Percentiles rank a stretch among this genome's conserved stretches.
phyloP scores from a whole-genome alignment of 176 grass and related monocot genomes.

The Oryza australiensis region DNA sequence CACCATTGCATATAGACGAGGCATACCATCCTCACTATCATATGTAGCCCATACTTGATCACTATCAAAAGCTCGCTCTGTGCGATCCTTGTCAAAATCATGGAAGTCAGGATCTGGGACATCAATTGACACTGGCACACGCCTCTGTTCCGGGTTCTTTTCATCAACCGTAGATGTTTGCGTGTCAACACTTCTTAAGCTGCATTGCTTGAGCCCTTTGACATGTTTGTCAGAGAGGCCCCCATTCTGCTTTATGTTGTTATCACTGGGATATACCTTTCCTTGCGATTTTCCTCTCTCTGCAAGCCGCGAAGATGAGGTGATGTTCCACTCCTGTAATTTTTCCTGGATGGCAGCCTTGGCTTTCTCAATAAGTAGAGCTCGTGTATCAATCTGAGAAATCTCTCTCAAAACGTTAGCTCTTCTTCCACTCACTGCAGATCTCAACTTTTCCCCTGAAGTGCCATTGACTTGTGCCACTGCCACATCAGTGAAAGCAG shows the following conservation, averaged over 20 bases:
- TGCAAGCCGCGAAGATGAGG: constrained; percentile 29
- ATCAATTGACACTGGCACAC: constrained; percentile 67
- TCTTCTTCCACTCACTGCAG: constrained; percentile 55
- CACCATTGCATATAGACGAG: constrained; percentile 85
- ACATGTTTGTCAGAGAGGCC: constrained; percentile 32
- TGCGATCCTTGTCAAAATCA: constrained; percentile 96
- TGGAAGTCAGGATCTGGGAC: constrained; percentile 96
- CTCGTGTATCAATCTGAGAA: constrained; percentile 57
- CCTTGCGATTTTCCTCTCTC: constrained; percentile 45
- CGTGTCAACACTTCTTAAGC: constrained; percentile 31
- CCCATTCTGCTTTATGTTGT: constrained; percentile 42
- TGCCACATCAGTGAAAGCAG: constrained; percentile 43
- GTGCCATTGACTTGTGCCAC: constrained; percentile 43
- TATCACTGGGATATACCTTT: constrained; percentile 42
- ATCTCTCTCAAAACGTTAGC: constrained; percentile 62
- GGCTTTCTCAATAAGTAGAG: constrained; percentile 70
- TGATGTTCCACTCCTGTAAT: constrained; percentile 54
- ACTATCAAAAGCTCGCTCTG: constrained; percentile 70
- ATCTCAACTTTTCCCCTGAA: constrained; percentile 45
- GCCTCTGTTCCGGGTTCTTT: constrained; percentile 41
- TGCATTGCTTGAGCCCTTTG: constrained; percentile 45
- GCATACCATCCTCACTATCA: constrained; percentile 98
- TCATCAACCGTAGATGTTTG: constrained; percentile 36
- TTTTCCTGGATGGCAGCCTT: constrained; percentile 51
- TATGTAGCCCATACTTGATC: constrained; percentile 95